phyloP scores from a whole-genome alignment of 2,329 filamentous ascomycete genomes.

The Colletotrichum musicola region DNA sequence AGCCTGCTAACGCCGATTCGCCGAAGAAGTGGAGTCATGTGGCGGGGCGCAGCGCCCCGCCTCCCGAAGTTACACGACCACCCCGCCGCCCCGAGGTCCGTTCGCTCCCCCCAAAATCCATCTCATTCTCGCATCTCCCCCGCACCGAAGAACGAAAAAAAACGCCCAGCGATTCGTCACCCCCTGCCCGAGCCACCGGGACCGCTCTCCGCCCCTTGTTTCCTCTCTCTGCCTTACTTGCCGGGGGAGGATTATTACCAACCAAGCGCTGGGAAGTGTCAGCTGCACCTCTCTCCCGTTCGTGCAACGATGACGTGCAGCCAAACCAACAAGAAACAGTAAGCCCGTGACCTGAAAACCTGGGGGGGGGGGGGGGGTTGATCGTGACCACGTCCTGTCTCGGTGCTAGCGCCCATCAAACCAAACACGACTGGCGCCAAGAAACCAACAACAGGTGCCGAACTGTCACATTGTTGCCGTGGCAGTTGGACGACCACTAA shows the following conservation, averaged over 20 bases:
- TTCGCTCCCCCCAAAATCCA: background rate
- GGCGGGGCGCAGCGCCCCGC: constrained; percentile 28
- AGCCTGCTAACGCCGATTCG: background rate
- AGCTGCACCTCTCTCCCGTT: background rate
- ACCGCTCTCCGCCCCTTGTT: constrained; percentile 1
- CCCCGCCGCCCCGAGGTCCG: background rate
- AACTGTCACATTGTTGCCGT: constrained; percentile 12
- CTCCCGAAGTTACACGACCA: constrained; percentile 13
- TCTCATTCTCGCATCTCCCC: constrained; percentile 8
- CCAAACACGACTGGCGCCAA: no score
- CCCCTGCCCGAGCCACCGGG: background rate
- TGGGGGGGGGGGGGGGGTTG: background rate
- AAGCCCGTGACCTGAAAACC: constrained; percentile 4
- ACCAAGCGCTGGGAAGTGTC: background rate
- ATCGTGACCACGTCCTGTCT: constrained; percentile 12
- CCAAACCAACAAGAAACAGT: background rate
- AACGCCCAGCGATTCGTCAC: background rate
- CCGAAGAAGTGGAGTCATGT: constrained; percentile 1
- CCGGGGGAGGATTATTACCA: background rate
- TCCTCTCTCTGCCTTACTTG: constrained; percentile 2
- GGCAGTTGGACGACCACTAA: no score
- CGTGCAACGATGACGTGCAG: constrained; percentile 24
- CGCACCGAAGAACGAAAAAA: background rate
- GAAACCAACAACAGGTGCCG: no score
- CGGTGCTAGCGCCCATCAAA: no score